These are phyloP conservation scores for Amoebophrya sp. DNA, from an alignment of 169 alveolate species.

Conservation along the genomic window DNA sequence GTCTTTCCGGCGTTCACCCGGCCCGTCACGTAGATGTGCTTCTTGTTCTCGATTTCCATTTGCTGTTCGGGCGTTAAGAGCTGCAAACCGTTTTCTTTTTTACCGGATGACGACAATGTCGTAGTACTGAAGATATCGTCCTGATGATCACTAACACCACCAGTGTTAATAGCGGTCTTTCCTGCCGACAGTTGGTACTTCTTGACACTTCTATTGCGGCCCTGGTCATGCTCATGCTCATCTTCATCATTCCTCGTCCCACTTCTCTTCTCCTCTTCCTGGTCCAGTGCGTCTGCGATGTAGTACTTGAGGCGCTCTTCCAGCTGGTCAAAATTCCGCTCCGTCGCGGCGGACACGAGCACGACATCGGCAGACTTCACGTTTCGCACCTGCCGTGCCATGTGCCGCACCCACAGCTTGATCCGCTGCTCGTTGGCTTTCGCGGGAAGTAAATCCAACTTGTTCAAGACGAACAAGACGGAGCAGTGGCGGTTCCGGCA, in stretches of 20 bases:
- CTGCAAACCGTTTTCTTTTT: no score
- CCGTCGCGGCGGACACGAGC: constrained; percentile 56
- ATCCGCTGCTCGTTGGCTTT: constrained; percentile 42
- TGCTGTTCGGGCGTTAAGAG: constrained; percentile 37
- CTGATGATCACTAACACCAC: not conserved
- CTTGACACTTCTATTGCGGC: no score
- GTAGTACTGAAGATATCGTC: not conserved
- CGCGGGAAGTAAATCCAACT: constrained; percentile 60
- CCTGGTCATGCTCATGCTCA: no score
- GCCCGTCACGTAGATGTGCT: constrained; percentile 64
- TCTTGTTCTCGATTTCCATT: no score
- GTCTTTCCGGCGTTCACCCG: constrained; percentile 67
- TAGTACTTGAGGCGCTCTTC: constrained; percentile 59
- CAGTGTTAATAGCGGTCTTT: no score
- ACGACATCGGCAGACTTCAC: constrained; percentile 60
- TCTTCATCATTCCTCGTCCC: not conserved
- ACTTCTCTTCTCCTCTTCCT: not conserved
- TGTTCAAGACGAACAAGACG: constrained; percentile 64
- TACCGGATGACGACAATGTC: not conserved
- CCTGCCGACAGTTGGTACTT: not conserved
- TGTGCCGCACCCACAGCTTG: constrained; percentile 61
- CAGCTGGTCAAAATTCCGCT: constrained; percentile 53
- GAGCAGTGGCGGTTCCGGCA: constrained; percentile 56
- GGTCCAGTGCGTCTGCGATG: constrained; percentile 30
- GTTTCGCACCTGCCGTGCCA: constrained; percentile 62